A percentile compares a stretch with the other conserved stretches of the same genome.
Conservation (phyloP, 768 basidiomycete species). For the Tricholoma bakamatsutake region DNA sequence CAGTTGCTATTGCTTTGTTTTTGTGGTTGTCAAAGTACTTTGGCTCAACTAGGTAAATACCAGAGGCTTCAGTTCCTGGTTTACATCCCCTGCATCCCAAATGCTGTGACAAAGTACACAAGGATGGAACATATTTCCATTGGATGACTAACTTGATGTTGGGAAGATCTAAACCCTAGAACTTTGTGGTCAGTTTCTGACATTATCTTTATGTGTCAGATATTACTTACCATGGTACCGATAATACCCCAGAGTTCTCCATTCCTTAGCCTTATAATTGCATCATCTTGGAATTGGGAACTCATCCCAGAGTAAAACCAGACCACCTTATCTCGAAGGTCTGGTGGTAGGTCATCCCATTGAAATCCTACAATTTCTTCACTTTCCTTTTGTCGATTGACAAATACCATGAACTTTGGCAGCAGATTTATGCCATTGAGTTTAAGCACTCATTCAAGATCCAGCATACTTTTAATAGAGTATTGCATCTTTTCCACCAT, state of each 20-base stretch:
- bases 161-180: constrained; percentile 9
- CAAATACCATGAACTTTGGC: neutral
- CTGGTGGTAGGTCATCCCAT: neutral
- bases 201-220: no score
- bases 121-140: constrained; percentile 4
- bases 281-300: neutral
- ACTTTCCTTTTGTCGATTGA: neutral
- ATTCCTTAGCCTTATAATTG: neutral
- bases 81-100: constrained; percentile 4
- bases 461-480: neutral
- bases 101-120: constrained; percentile 12
- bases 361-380: neutral
- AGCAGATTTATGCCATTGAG: neutral
- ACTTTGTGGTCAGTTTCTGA: no score
- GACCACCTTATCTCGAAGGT: neutral
- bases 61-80: neutral
- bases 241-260: neutral
- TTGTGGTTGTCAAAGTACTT: neutral
- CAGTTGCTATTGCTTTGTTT: neutral
- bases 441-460: neutral
- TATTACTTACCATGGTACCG: neutral
- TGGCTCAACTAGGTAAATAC: neutral
- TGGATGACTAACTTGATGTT: constrained; percentile 13
- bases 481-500: neutral
- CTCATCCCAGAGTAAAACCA: constrained; percentile 4